Percentiles rank a stretch among this genome's conserved stretches.
Evolutionary conservation across 805 yeast species (phyloP).

Genomic region (Teunomyces kruisii): DNA sequence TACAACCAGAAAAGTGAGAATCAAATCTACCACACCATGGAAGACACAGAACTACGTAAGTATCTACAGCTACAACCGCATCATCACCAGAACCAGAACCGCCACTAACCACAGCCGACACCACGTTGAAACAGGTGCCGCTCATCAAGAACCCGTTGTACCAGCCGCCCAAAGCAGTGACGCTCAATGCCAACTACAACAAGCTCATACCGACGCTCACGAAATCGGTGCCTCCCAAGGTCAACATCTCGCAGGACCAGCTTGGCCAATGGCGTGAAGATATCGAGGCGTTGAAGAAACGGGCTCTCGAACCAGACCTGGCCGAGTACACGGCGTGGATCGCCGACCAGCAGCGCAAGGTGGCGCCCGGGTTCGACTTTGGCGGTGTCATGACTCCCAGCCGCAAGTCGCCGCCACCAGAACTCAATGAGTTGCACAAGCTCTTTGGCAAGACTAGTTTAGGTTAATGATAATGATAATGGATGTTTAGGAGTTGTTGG

Average conservation of each 20-base stretch:
- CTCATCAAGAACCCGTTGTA: conserved; percentile 51
- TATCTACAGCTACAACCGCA: neutral
- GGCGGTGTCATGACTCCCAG: conserved; percentile 31
- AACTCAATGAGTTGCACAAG: conserved; percentile 26
- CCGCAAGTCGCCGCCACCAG: conserved; percentile 10
- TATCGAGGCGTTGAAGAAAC: conserved; percentile 22
- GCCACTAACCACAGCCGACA: conserved; percentile 38
- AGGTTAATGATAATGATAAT: neutral
- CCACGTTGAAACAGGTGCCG: conserved; percentile 53
- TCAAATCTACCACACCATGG: conserved; percentile 9
- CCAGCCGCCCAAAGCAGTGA: conserved; percentile 55
- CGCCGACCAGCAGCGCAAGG: conserved; percentile 25
- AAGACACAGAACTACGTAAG: conserved; percentile 21
- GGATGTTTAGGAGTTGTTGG: neutral
- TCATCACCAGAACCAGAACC: neutral
- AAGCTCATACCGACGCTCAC: conserved; percentile 36
- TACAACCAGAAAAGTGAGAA: neutral
- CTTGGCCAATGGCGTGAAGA: conserved; percentile 33
- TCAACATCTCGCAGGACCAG: conserved; percentile 25
- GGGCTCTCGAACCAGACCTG: conserved; percentile 14
- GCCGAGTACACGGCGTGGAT: conserved; percentile 2
- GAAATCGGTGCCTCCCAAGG: conserved; percentile 36
- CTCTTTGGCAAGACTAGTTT: conserved; percentile 24
- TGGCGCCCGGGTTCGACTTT: conserved; percentile 43
- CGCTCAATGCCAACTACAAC: conserved; percentile 46